A percentile compares a stretch with the other conserved stretches of the same genome.
Conservation (phyloP, 1,139 yeast genomes). For the Debaryomyces robertsiae region DNA sequence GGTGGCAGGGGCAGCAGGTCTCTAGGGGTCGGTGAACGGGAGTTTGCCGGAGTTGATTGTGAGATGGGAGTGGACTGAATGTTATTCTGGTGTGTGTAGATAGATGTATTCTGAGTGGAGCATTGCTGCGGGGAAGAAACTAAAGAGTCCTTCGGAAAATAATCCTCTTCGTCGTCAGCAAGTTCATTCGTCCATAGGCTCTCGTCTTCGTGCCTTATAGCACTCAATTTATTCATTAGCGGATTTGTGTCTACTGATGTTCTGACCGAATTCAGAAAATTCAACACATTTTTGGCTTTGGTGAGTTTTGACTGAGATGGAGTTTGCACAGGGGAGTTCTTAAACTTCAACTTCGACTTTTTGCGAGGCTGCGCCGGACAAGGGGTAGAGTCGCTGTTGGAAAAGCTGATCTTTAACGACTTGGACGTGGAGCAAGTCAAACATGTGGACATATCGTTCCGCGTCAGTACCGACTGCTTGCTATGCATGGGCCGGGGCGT, state of each 20-base stretch:
- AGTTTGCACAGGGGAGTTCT: constrained; percentile 12
- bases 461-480: background rate
- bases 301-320: constrained; percentile 18
- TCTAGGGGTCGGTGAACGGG: constrained; percentile 30
- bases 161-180: constrained; percentile 14
- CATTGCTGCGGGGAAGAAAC: constrained; percentile 10
- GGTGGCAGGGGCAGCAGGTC: constrained; percentile 10
- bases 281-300: constrained; percentile 22
- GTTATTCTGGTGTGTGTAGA: constrained; percentile 11
- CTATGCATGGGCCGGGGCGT: constrained; percentile 19
- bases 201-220: constrained; percentile 14
- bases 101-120: constrained; percentile 12
- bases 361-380: constrained; percentile 38
- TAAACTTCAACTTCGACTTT: constrained; percentile 30
- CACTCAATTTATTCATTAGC: constrained; percentile 15
- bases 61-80: constrained; percentile 34
- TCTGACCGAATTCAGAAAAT: constrained; percentile 29
- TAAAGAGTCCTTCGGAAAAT: constrained; percentile 5
- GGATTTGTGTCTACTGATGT: constrained; percentile 17
- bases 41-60: constrained; percentile 39
- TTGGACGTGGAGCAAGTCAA: constrained; percentile 10
- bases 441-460: constrained; percentile 10
- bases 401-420: constrained; percentile 28
- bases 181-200: constrained; percentile 13
- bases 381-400: constrained; percentile 37